Percentiles rank a stretch among this genome's conserved stretches.
Conservation (phyloP, 1,139 yeast genomes). For the Diutina pseudorugosa region DNA sequence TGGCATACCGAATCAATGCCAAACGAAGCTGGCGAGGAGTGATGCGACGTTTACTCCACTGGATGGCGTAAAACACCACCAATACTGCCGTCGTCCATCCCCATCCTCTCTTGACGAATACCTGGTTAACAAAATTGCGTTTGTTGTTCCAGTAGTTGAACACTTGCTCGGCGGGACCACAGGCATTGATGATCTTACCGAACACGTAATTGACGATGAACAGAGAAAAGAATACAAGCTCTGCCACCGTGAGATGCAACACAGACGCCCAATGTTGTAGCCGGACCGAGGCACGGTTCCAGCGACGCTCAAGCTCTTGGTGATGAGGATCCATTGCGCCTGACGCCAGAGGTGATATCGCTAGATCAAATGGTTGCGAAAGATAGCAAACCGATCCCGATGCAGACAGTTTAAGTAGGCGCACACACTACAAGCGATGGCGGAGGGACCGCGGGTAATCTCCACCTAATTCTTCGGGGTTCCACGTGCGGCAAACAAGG, state of each 20-base stretch:
- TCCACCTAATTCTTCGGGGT: background rate
- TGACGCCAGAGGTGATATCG: background rate
- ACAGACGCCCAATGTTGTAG: background rate
- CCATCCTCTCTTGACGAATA: conserved; percentile 88
- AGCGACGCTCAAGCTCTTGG: background rate
- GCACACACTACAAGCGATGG: background rate
- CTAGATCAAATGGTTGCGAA: background rate
- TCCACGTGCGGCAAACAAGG: background rate
- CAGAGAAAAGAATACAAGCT: conserved; percentile 7
- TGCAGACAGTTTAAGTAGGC: background rate
- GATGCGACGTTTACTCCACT: background rate
- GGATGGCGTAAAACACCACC: conserved; percentile 16
- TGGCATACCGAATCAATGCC: conserved; percentile 26
- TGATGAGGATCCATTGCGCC: background rate
- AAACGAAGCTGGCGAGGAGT: background rate
- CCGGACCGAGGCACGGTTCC: background rate
- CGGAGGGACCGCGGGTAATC: background rate
- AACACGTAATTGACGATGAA: conserved; percentile 8
- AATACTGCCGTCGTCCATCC: conserved; percentile 60
- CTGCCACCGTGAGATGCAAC: conserved; percentile 1
- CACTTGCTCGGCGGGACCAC: conserved; percentile 17
- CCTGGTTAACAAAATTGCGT: conserved; percentile 51
- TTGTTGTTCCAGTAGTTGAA: conserved; percentile 51
- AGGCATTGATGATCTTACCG: conserved; percentile 10
- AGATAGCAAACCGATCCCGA: background rate